Percentiles rank a stretch among this genome's conserved stretches.
Evolutionary conservation across 2,329 filamentous ascomycete genomes (phyloP).

Genomic region (Plectosphaerella sp.): DNA sequence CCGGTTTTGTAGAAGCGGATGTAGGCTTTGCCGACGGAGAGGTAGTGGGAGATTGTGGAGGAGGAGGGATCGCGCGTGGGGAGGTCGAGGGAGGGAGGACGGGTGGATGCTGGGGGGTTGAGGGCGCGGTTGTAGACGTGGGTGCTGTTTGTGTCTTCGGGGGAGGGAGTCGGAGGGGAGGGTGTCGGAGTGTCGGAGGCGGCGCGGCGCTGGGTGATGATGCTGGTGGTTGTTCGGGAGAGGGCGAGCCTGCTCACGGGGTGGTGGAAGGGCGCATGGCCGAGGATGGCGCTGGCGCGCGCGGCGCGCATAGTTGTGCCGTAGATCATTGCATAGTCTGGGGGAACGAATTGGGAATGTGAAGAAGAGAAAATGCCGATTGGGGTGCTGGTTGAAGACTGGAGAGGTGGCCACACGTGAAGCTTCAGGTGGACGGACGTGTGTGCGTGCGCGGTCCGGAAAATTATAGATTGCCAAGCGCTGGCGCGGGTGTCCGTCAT

Average conservation of each 20-base stretch:
- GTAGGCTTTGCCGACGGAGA: slow-evolving; percentile 69
- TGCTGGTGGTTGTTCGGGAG: background rate
- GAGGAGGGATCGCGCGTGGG: slow-evolving; percentile 48
- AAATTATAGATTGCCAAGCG: background rate
- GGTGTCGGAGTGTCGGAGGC: background rate
- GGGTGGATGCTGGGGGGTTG: slow-evolving; percentile 71
- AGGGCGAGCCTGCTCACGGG: slow-evolving; percentile 5
- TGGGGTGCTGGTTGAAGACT: too few relatives aligned
- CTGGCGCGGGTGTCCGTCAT: background rate
- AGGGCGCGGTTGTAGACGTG: slow-evolving; percentile 30
- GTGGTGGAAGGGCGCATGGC: background rate
- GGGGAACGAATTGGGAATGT: background rate
- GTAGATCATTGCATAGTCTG: slow-evolving; percentile 12
- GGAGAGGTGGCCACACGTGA: too few relatives aligned
- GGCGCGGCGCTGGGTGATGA: background rate
- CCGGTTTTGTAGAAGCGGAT: slow-evolving; percentile 84
- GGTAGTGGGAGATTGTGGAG: slow-evolving; percentile 35
- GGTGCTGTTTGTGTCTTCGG: background rate
- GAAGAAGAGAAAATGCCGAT: background rate
- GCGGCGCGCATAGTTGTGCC: slow-evolving; percentile 11
- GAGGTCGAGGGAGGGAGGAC: slow-evolving; percentile 63
- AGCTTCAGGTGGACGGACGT: too few relatives aligned
- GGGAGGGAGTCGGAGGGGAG: background rate
- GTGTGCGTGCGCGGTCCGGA: background rate
- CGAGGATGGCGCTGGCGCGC: slow-evolving; percentile 4